These are phyloP conservation scores for Candida multigemmis DNA, from an alignment of 805 yeast genomes.

Conservation along the genomic window DNA sequence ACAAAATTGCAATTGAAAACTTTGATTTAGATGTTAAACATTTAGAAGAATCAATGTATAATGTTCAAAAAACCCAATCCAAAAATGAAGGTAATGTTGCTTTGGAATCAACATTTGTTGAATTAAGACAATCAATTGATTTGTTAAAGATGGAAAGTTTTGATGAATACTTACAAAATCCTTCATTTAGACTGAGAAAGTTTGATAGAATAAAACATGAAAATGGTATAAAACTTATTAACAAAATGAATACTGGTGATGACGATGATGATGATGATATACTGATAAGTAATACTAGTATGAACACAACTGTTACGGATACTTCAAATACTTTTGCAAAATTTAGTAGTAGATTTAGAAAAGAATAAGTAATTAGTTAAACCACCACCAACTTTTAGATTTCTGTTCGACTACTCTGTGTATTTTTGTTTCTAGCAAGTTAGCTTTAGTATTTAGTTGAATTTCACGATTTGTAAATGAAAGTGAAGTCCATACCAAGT, in stretches of 20 bases:
- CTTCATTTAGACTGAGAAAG: slow-evolving; percentile 34
- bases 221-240: slow-evolving; percentile 52
- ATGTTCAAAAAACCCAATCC: slow-evolving; percentile 16
- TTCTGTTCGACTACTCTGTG: slow-evolving; percentile 1
- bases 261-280: slow-evolving; percentile 8
- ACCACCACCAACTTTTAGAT: not conserved
- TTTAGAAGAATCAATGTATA: slow-evolving; percentile 49
- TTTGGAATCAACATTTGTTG: slow-evolving; percentile 65
- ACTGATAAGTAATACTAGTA: slow-evolving; percentile 4
- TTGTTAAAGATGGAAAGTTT: slow-evolving; percentile 55
- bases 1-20: slow-evolving; percentile 55
- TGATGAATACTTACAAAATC: slow-evolving; percentile 52
- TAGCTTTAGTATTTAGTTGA: not conserved
- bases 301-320: slow-evolving; percentile 5
- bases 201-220: slow-evolving; percentile 71
- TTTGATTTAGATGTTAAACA: slow-evolving; percentile 76
- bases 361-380: slow-evolving; percentile 6
- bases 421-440: not conserved
- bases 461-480: not conserved
- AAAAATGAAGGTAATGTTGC: slow-evolving; percentile 34
- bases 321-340: slow-evolving; percentile 16
- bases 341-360: slow-evolving; percentile 15
- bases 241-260: slow-evolving; percentile 34
- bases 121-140: slow-evolving; percentile 72
- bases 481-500: not conserved